Percentiles rank a stretch among this genome's conserved stretches.
phyloP scores from a whole-genome alignment of 805 yeast species.

The Debaryomyces maramus region DNA sequence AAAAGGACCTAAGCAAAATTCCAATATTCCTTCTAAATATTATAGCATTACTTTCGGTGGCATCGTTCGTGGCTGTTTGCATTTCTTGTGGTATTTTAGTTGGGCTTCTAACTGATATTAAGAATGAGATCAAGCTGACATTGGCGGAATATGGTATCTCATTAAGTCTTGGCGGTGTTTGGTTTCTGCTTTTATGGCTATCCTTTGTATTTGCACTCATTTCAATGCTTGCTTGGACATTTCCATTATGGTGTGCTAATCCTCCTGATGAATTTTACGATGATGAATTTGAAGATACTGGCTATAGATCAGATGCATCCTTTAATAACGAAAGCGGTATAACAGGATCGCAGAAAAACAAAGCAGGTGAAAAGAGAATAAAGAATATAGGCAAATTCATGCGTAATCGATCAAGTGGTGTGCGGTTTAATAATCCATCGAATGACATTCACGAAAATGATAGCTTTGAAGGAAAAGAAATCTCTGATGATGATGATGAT shows the following conservation, averaged over 20 bases:
- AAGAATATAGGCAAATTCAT: background rate
- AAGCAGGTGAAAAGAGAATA: background rate
- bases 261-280: constrained; percentile 34
- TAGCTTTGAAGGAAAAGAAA: constrained; percentile 5
- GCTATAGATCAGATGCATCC: background rate
- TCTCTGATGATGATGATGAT: constrained; percentile 1
- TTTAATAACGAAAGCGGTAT: background rate
- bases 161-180: constrained; percentile 41
- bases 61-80: constrained; percentile 30
- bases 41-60: constrained; percentile 35
- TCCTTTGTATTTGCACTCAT: constrained; percentile 23
- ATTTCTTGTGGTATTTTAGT: constrained; percentile 33
- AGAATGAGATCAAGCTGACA: constrained; percentile 24
- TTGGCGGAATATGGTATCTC: constrained; percentile 49
- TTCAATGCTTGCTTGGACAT: constrained; percentile 33
- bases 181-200: constrained; percentile 45
- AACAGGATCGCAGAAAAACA: background rate
- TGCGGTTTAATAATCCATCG: background rate
- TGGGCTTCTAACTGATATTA: constrained; percentile 22
- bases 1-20: constrained; percentile 29
- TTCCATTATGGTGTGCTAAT: constrained; percentile 54
- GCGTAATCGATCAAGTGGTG: background rate
- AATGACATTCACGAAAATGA: background rate
- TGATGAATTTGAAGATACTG: constrained; percentile 4
- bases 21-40: constrained; percentile 36